Conservation (phyloP, 2,329 filamentous ascomycete genomes). For the Coniella vitis region DNA sequence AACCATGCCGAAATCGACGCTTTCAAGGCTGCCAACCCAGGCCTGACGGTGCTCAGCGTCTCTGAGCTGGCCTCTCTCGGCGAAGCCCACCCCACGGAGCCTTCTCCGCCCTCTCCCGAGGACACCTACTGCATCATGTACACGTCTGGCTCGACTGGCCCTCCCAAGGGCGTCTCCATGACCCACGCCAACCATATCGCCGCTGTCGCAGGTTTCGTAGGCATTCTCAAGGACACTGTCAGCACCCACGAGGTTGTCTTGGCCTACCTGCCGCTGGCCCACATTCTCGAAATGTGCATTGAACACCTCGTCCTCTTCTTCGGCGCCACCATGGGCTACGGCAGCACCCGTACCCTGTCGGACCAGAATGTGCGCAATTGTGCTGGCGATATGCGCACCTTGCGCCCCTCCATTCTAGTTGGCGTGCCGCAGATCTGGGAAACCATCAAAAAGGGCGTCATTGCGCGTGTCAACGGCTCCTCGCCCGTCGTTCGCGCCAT, state of each 20-base stretch:
- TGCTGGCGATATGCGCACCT: conserved; percentile 87
- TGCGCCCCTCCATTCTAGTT: conserved; percentile 81
- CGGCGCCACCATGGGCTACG: conserved; percentile 90
- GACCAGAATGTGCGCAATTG: conserved; percentile 84
- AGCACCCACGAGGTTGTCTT: conserved; percentile 73
- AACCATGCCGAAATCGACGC: conserved; percentile 44
- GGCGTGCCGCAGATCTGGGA: conserved; percentile 98
- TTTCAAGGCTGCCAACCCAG: conserved; percentile 50
- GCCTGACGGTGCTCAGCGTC: conserved; percentile 47
- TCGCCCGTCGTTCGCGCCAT: conserved; percentile 65
- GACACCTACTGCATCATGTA: conserved; percentile 82
- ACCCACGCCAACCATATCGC: conserved; percentile 75
- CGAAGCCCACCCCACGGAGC: conserved; percentile 62
- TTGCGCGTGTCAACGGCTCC: conserved; percentile 67
- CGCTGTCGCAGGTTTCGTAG: conserved; percentile 74
- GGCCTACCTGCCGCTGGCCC: conserved; percentile 87
- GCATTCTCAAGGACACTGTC: conserved; percentile 70
- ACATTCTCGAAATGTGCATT: conserved; percentile 94
- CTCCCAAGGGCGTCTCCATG: conserved; percentile 82
- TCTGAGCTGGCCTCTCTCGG: conserved; percentile 50
- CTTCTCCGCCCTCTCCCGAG: conserved; percentile 63
- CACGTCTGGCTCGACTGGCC: conserved; percentile 83
- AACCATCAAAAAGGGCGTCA: conserved; percentile 90
- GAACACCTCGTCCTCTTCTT: conserved; percentile 87
- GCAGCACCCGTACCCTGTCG: conserved; percentile 80